Percentiles rank a stretch among this genome's conserved stretches.
Evolutionary conservation across 345 rosid species (phyloP).

Genomic region (Aethionema arabicum): DNA sequence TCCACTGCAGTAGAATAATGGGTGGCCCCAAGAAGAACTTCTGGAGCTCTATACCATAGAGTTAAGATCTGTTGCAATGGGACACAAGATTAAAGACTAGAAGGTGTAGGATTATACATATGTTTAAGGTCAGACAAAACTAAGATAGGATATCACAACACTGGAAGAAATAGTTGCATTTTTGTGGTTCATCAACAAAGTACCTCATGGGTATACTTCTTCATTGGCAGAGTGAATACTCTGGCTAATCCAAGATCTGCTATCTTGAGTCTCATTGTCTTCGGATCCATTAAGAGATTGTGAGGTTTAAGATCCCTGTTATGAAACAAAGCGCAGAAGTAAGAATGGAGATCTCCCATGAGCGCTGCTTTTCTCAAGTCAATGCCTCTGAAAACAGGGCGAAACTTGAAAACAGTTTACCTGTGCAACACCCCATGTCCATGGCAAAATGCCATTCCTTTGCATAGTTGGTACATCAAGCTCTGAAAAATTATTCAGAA

Average conservation of each 20-base stretch:
- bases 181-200: not conserved
- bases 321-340: constrained; percentile 3
- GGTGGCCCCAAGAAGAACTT: constrained; percentile 89
- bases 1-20: constrained; percentile 98
- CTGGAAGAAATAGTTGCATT: not conserved
- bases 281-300: constrained; percentile 93
- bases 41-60: constrained; percentile 97
- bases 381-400: not conserved
- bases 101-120: not conserved
- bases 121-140: not conserved
- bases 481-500: constrained; percentile 46
- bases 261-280: constrained; percentile 79
- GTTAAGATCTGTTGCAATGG: constrained; percentile 64
- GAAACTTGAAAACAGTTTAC: constrained; percentile 33
- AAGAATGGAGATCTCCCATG: not conserved
- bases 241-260: constrained; percentile 97
- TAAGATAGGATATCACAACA: not conserved
- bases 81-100: not conserved
- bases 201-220: constrained; percentile 97
- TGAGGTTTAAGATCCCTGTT: constrained; percentile 96
- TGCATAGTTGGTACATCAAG: constrained; percentile 95
- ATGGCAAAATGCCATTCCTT: constrained; percentile 93
- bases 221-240: constrained; percentile 85
- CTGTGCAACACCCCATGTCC: constrained; percentile 96
- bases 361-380: not conserved